Conservation (phyloP, 352 stramenopile species). For the Phytophthora quininea region DNA sequence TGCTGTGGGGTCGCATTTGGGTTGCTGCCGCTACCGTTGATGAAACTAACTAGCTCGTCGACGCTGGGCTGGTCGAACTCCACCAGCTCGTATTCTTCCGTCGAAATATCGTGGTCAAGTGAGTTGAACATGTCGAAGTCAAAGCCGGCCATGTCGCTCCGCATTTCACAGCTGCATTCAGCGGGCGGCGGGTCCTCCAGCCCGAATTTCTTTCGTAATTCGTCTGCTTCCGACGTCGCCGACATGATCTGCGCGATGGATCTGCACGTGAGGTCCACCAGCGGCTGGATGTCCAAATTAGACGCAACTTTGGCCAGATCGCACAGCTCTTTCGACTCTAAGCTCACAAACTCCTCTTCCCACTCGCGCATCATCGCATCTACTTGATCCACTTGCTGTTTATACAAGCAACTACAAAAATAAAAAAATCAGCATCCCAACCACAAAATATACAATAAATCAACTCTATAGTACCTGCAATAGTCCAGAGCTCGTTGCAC, state of each 20-base stretch:
- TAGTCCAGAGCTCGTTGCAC: slow-evolving; percentile 77
- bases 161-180: slow-evolving; percentile 61
- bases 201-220: slow-evolving; percentile 80
- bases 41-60: slow-evolving; percentile 83
- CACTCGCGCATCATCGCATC: slow-evolving; percentile 64
- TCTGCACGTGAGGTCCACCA: slow-evolving; percentile 80
- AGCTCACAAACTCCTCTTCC: slow-evolving; percentile 70
- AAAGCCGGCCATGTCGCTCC: slow-evolving; percentile 65
- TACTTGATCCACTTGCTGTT: slow-evolving; percentile 72
- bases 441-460: background rate
- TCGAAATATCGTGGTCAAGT: slow-evolving; percentile 78
- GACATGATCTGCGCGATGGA: slow-evolving; percentile 89
- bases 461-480: slow-evolving; percentile 47
- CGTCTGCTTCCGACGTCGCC: slow-evolving; percentile 72
- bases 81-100: slow-evolving; percentile 78
- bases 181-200: slow-evolving; percentile 56
- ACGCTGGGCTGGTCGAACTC: slow-evolving; percentile 85
- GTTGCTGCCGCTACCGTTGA: slow-evolving; percentile 60
- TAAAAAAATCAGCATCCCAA: background rate
- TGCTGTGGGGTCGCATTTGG: slow-evolving; percentile 29
- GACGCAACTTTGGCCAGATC: slow-evolving; percentile 83
- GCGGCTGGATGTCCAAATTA: slow-evolving; percentile 80
- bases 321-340: slow-evolving; percentile 82
- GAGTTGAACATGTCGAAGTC: slow-evolving; percentile 85
- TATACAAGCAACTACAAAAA: slow-evolving; percentile 66